Evolutionary conservation across 441 rosid species (phyloP).

Genomic region (Jatropha podagrica): DNA sequence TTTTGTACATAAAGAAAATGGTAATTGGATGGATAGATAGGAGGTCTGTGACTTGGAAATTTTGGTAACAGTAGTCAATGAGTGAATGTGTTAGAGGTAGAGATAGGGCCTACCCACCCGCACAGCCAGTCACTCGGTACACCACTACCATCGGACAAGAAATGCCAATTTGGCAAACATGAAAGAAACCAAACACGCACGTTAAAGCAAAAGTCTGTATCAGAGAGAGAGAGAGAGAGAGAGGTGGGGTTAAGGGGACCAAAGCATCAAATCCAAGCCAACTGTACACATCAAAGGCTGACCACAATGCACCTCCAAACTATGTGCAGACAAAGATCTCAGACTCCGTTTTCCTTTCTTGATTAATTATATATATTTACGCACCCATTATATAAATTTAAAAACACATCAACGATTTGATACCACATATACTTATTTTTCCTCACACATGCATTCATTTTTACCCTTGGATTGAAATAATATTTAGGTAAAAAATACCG

Average conservation of each 20-base stretch:
- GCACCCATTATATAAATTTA: too few relatives aligned
- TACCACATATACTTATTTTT: too few relatives aligned
- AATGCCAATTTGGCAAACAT: slow-evolving; percentile 43
- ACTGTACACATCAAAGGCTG: slow-evolving; percentile 33
- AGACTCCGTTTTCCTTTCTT: slow-evolving; percentile 3
- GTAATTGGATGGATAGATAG: neutral
- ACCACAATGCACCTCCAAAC: slow-evolving; percentile 20
- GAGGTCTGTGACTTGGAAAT: neutral
- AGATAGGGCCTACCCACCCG: slow-evolving; percentile 29
- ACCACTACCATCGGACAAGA: slow-evolving; percentile 36
- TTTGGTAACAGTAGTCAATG: slow-evolving; percentile 3
- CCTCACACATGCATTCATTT: too few relatives aligned
- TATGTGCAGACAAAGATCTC: slow-evolving; percentile 31
- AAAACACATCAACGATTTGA: too few relatives aligned
- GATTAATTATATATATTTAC: neutral
- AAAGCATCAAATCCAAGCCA: slow-evolving; percentile 39
- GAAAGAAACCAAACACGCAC: slow-evolving; percentile 52
- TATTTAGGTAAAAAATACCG: too few relatives aligned
- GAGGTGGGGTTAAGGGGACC: slow-evolving; percentile 27
- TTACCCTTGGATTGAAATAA: too few relatives aligned
- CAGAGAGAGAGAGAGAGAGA: slow-evolving; percentile 1
- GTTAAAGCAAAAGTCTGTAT: slow-evolving; percentile 30
- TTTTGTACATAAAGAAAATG: too few relatives aligned
- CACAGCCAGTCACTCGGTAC: slow-evolving; percentile 4
- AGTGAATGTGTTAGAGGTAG: neutral